phyloP scores from a whole-genome alignment of 805 yeast genomes.

The Candida railenensis region DNA sequence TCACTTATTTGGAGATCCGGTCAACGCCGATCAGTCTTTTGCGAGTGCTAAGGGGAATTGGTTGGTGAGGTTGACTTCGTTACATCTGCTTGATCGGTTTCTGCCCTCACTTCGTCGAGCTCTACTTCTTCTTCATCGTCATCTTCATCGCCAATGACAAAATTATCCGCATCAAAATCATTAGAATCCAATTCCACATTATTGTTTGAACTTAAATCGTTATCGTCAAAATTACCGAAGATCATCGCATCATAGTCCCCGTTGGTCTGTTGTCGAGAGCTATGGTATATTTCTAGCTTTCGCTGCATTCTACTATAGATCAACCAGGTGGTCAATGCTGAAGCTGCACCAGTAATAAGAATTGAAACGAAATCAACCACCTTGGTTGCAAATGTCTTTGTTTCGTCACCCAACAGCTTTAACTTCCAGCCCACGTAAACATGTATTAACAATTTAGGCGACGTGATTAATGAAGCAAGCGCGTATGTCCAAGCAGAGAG shows the following conservation, averaged over 20 bases:
- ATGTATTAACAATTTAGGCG: conserved; percentile 80
- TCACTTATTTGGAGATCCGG: too few species aligned
- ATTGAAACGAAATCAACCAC: conserved; percentile 66
- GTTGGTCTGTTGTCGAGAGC: conserved; percentile 1
- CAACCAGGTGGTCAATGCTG: conserved; percentile 61
- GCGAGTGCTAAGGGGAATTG: too few species aligned
- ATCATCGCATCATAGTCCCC: conserved; percentile 30
- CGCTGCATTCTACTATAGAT: conserved; percentile 57
- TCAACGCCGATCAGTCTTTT: too few species aligned
- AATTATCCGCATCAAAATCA: conserved; percentile 40
- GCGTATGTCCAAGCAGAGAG: conserved; percentile 61
- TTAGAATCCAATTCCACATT: conserved; percentile 36
- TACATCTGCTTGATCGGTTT: too few species aligned
- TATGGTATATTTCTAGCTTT: conserved; percentile 27
- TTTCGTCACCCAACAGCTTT: conserved; percentile 60
- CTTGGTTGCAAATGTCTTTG: conserved; percentile 48
- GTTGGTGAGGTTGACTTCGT: too few species aligned
- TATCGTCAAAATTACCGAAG: conserved; percentile 42
- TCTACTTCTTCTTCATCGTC: conserved; percentile 13
- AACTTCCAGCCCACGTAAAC: conserved; percentile 76
- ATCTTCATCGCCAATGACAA: conserved; percentile 38
- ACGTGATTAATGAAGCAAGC: conserved; percentile 68
- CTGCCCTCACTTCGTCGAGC: too few species aligned
- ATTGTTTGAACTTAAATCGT: conserved; percentile 20
- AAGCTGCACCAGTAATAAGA: conserved; percentile 51